Evolutionary conservation across 495 filamentous ascomycete genomes (phyloP).

Genomic region (Geopyxis carbonaria): DNA sequence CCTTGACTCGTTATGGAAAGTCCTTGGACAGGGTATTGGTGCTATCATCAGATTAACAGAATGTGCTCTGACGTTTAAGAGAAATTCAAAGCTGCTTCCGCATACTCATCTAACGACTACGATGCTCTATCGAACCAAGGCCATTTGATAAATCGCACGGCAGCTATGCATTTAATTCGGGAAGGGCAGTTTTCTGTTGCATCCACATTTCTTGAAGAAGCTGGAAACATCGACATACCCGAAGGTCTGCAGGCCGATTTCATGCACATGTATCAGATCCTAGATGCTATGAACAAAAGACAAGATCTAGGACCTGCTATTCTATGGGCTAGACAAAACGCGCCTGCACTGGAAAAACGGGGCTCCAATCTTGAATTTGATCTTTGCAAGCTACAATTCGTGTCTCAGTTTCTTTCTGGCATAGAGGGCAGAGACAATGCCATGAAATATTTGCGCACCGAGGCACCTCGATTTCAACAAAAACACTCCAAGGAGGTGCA

Average conservation of each 20-base stretch:
- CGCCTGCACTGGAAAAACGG: constrained; percentile 50
- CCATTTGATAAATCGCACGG: constrained; percentile 70
- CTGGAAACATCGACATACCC: constrained; percentile 23
- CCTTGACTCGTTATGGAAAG: constrained; percentile 65
- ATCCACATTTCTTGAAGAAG: constrained; percentile 58
- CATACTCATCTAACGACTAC: constrained; percentile 62
- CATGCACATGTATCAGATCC: constrained; percentile 72
- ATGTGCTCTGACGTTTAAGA: constrained; percentile 21
- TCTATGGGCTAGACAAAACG: constrained; percentile 60
- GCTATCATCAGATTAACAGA: background rate
- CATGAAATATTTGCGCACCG: constrained; percentile 49
- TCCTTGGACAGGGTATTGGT: constrained; percentile 56
- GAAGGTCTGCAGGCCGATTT: constrained; percentile 59
- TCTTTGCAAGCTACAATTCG: constrained; percentile 66
- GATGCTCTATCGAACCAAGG: constrained; percentile 61
- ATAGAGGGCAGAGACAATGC: constrained; percentile 32
- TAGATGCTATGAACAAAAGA: constrained; percentile 51
- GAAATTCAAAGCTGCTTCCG: constrained; percentile 65
- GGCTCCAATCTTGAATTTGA: constrained; percentile 94
- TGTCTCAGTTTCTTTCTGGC: constrained; percentile 55
- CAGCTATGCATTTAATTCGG: constrained; percentile 87
- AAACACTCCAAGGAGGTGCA: constrained; percentile 61
- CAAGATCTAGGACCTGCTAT: constrained; percentile 70
- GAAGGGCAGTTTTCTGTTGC: constrained; percentile 88
- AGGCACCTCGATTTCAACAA: constrained; percentile 48